Conservation (phyloP, 495 filamentous ascomycete species). For the Talaromyces stipitatus region DNA sequence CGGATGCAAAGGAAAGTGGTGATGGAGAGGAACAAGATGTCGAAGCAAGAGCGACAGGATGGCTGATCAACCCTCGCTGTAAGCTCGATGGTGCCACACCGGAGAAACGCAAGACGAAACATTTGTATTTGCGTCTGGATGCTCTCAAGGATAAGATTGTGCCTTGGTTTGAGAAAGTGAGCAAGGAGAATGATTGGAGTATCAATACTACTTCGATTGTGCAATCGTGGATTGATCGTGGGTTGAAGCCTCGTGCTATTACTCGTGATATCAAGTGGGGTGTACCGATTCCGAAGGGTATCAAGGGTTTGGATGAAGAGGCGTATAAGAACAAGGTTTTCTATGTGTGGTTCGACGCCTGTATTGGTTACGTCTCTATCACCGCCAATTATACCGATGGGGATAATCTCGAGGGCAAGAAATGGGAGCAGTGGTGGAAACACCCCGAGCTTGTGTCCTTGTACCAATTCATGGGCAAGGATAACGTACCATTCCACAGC, state of each 20-base stretch:
- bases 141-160: conserved; percentile 67
- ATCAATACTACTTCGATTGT: conserved; percentile 66
- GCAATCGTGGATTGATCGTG: conserved; percentile 73
- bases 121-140: conserved; percentile 73
- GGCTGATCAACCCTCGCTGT: conserved; percentile 49
- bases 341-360: conserved; percentile 98
- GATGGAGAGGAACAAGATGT: conserved; percentile 7
- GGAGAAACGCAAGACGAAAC: conserved; percentile 59
- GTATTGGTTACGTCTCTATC: conserved; percentile 93
- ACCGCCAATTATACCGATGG: conserved; percentile 80
- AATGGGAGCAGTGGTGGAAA: conserved; percentile 96
- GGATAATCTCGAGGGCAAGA: conserved; percentile 11
- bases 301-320: conserved; percentile 23
- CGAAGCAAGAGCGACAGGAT: conserved; percentile 8
- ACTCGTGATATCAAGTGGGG: conserved; percentile 93
- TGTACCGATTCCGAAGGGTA: conserved; percentile 54
- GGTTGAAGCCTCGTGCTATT: conserved; percentile 76
- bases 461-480: conserved; percentile 98
- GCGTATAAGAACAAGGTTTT: conserved; percentile 77
- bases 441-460: conserved; percentile 81
- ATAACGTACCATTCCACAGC: conserved; percentile 88
- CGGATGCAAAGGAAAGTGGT: background rate
- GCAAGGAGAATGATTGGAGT: conserved; percentile 62
- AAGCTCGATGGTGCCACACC: conserved; percentile 80
- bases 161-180: conserved; percentile 56